Conservation (phyloP, 768 basidiomycete genomes). For the Leccinum fibrillosum region DNA sequence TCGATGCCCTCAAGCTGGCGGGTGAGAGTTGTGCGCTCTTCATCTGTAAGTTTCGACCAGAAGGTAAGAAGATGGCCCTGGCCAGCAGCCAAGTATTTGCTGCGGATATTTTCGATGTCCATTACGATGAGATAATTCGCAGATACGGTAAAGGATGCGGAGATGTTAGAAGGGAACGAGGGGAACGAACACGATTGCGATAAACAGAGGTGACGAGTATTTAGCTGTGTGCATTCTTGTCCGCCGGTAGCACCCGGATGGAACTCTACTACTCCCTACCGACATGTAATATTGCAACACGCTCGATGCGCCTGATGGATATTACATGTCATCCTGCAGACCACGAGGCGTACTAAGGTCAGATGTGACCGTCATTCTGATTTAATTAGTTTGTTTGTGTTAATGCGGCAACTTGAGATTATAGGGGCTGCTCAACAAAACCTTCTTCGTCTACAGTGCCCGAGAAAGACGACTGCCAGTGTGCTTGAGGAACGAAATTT, state of each 20-base stretch:
- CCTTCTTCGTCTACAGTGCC: no score
- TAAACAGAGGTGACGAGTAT: not conserved
- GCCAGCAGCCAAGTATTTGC: constrained; percentile 72
- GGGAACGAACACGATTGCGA: not conserved
- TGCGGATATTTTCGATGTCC: constrained; percentile 54
- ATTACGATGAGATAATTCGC: constrained; percentile 30
- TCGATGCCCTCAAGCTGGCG: constrained; percentile 78
- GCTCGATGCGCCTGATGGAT: not conserved
- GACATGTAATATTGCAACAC: constrained; percentile 8
- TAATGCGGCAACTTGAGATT: no score
- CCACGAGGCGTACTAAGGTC: no score
- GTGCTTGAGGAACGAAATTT: no score
- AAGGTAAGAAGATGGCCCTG: constrained; percentile 91
- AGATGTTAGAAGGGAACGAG: not conserved
- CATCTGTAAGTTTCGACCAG: constrained; percentile 66
- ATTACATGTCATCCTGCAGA: no score
- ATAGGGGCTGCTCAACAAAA: no score
- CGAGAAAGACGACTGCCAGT: no score
- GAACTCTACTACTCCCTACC: not conserved
- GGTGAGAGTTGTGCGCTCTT: constrained; percentile 61
- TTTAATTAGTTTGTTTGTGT: no score
- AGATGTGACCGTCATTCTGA: no score
- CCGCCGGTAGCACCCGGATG: constrained; percentile 25
- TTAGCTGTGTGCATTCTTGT: constrained; percentile 9
- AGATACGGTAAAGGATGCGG: not conserved